These are phyloP conservation scores for Catharanthus roseus DNA, from an alignment of 257 asterid genomes.

Conservation along the genomic window DNA sequence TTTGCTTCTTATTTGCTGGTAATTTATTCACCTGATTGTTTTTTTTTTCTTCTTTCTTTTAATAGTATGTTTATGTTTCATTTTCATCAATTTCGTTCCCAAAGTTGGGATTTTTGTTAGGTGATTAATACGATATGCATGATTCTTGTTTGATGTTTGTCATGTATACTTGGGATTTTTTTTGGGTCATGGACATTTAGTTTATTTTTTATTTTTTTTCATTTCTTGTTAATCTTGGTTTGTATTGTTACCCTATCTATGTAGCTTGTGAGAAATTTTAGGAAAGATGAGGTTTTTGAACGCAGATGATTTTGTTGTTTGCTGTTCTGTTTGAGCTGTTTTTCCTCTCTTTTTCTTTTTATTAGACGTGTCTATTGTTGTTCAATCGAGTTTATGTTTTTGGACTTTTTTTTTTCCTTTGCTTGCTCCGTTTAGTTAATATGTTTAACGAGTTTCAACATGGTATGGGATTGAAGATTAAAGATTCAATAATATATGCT, in stretches of 20 bases:
- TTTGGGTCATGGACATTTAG: neutral
- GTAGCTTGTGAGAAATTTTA: neutral
- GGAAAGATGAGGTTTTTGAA: neutral
- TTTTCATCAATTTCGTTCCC: neutral
- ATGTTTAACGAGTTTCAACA: neutral
- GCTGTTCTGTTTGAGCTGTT: neutral
- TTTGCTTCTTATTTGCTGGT: neutral
- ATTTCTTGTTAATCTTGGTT: neutral
- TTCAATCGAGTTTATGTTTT: neutral
- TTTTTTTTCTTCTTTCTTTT: neutral
- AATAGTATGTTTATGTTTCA: too few relatives aligned
- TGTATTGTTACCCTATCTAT: neutral
- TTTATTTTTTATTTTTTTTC: neutral
- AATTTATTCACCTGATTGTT: neutral
- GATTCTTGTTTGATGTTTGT: neutral
- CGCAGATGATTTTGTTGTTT: neutral
- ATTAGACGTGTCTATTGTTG: neutral
- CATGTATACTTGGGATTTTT: neutral
- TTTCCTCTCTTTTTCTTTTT: neutral
- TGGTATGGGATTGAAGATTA: neutral
- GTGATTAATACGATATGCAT: neutral
- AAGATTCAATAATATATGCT: neutral
- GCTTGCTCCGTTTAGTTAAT: neutral
- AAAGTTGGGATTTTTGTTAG: neutral
- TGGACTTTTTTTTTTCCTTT: neutral